Evolutionary conservation across 495 filamentous ascomycete species (phyloP).

Genomic region (Hypomontagnella submonticulosa): DNA sequence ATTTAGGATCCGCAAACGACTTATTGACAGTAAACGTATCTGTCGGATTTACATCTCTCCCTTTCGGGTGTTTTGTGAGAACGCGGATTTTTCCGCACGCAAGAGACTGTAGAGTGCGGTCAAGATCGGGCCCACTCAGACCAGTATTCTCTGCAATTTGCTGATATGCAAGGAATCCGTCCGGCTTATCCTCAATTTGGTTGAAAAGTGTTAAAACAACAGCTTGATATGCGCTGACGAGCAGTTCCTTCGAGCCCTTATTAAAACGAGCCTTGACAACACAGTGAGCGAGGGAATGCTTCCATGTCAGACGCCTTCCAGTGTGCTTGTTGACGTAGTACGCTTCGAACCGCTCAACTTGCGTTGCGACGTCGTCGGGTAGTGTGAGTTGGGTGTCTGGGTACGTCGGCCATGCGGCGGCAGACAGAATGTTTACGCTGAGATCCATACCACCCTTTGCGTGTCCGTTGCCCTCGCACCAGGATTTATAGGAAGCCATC

Average conservation of each 20-base stretch:
- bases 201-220: constrained; percentile 95
- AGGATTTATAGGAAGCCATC: constrained; percentile 76
- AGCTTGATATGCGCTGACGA: constrained; percentile 90
- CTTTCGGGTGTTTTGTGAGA: constrained; percentile 86
- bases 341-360: constrained; percentile 76
- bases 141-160: constrained; percentile 76
- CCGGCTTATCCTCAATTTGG: constrained; percentile 62
- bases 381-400: constrained; percentile 81
- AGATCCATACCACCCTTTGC: constrained; percentile 74
- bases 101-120: constrained; percentile 91
- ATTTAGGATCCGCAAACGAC: constrained; percentile 80
- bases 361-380: constrained; percentile 73
- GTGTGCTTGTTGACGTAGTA: constrained; percentile 90
- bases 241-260: constrained; percentile 82
- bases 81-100: constrained; percentile 90
- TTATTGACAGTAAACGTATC: constrained; percentile 87
- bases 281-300: constrained; percentile 88
- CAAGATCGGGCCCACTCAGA: constrained; percentile 75
- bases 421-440: constrained; percentile 84
- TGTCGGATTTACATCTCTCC: constrained; percentile 76
- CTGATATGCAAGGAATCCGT: constrained; percentile 67
- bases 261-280: constrained; percentile 81
- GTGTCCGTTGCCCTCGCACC: constrained; percentile 56
- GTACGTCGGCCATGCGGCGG: constrained; percentile 92
- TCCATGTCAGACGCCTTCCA: constrained; percentile 88